Conservation (phyloP, 1,284 basidiomycete species). For the Hypsizygus ulmarius region DNA sequence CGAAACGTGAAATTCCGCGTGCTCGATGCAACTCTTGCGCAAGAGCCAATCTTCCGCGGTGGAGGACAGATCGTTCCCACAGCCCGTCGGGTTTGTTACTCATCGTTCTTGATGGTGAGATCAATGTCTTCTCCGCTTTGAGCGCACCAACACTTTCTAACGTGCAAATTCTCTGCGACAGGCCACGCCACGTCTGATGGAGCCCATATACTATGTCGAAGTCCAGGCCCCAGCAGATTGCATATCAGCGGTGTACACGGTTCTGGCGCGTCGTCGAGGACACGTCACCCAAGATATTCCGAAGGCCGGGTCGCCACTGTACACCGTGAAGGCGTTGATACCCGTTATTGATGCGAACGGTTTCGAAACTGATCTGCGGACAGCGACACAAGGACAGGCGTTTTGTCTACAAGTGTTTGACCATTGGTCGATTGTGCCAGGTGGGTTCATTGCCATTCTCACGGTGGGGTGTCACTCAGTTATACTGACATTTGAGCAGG, state of each 20-base stretch:
- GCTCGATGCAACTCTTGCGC: conserved; percentile 86
- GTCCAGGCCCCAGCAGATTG: conserved; percentile 98
- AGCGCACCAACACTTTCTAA: conserved; percentile 11
- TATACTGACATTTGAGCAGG: conserved; percentile 44
- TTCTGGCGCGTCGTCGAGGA: conserved; percentile 92
- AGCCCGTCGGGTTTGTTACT: conserved; percentile 91
- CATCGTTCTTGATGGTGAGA: conserved; percentile 93
- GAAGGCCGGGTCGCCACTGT: conserved; percentile 95
- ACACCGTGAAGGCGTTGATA: conserved; percentile 96
- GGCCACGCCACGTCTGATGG: conserved; percentile 91
- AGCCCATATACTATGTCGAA: conserved; percentile 98
- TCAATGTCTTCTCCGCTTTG: conserved; percentile 4
- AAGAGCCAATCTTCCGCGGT: conserved; percentile 95
- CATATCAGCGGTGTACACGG: conserved; percentile 96
- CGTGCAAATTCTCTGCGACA: conserved; percentile 30
- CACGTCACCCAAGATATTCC: conserved; percentile 98
- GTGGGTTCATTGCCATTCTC: conserved; percentile 39
- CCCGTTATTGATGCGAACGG: conserved; percentile 99
- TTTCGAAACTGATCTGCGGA: conserved; percentile 97
- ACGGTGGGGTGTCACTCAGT: conserved; percentile 14
- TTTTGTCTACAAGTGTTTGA: conserved; percentile 96
- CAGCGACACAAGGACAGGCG: conserved; percentile 96
- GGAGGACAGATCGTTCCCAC: conserved; percentile 70
- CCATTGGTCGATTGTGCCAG: conserved; percentile 98
- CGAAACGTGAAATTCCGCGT: conserved; percentile 98